A percentile compares a stretch with the other conserved stretches of the same genome.
These are phyloP conservation scores for Claviceps sp. DNA, from an alignment of 2,329 filamentous ascomycete species.

Conservation along the genomic window DNA sequence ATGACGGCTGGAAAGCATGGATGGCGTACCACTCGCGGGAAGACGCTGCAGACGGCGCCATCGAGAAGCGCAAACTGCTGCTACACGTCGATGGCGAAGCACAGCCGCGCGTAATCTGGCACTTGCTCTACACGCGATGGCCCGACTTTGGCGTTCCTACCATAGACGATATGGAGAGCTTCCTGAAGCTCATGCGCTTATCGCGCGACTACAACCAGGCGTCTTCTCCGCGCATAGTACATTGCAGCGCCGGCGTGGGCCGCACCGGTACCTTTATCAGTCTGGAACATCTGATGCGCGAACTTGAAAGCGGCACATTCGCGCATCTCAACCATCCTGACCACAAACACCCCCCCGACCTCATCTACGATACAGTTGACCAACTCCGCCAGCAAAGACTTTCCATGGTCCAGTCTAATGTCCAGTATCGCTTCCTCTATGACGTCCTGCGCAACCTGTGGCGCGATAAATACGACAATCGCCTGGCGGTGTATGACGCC, in stretches of 20 bases:
- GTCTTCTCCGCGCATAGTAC: conserved; percentile 58
- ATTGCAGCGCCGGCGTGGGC: conserved; percentile 86
- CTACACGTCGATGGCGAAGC: conserved; percentile 36
- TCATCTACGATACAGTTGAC: conserved; percentile 69
- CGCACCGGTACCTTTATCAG: conserved; percentile 92
- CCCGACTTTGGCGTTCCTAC: conserved; percentile 78
- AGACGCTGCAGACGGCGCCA: conserved; percentile 39
- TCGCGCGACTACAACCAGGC: conserved; percentile 44
- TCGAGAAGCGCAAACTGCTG: conserved; percentile 62
- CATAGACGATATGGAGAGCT: conserved; percentile 50
- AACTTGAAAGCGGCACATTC: conserved; percentile 64
- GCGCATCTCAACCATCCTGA: conserved; percentile 10
- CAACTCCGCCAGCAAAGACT: conserved; percentile 72
- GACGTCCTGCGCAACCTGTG: conserved; percentile 66
- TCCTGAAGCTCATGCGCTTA: conserved; percentile 56
- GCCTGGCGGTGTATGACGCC: conserved; percentile 17
- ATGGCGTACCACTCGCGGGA: conserved; percentile 54
- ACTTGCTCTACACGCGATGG: conserved; percentile 79
- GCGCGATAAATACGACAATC: conserved; percentile 47
- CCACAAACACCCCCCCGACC: conserved; percentile 45
- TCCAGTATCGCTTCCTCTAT: conserved; percentile 81
- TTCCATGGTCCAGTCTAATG: conserved; percentile 87
- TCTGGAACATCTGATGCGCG: conserved; percentile 77
- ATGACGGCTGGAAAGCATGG: conserved; percentile 52
- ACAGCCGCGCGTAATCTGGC: conserved; percentile 53